Evolutionary conservation across 2,329 filamentous ascomycete species (phyloP).

Genomic region (Colletotrichum horii): DNA sequence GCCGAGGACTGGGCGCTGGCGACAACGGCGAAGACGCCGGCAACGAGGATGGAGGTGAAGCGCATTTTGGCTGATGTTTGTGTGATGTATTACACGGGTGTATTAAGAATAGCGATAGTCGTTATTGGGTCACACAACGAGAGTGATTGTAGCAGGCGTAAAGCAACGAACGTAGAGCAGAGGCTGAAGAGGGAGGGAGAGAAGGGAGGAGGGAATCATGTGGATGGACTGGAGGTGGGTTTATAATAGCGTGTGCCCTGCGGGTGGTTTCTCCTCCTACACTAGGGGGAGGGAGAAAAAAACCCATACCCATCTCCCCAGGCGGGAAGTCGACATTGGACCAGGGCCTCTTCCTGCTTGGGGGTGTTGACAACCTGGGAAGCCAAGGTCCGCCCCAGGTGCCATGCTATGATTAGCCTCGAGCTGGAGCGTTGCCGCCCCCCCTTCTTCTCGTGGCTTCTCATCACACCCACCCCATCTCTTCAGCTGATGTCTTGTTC

Average conservation of each 20-base stretch:
- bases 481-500: background rate
- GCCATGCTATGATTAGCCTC: constrained; percentile 20
- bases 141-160: constrained; percentile 11
- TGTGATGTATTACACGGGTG: constrained; percentile 18
- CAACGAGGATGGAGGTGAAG: constrained; percentile 55
- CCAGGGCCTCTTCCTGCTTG: constrained; percentile 5
- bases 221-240: constrained; percentile 16
- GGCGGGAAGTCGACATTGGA: background rate
- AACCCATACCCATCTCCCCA: constrained; percentile 3
- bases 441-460: background rate
- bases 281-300: background rate
- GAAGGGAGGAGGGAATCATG: background rate
- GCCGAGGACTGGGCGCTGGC: constrained; percentile 49
- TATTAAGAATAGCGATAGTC: constrained; percentile 22
- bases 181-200: constrained; percentile 6
- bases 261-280: background rate
- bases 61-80: constrained; percentile 54
- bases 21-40: constrained; percentile 53
- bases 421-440: background rate
- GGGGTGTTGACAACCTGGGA: background rate
- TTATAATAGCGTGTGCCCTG: constrained; percentile 12
- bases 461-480: background rate
- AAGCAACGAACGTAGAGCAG: constrained; percentile 13
- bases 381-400: constrained; percentile 14
- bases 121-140: constrained; percentile 8